These are phyloP conservation scores for Annulohypoxylon truncatum DNA, from an alignment of 2,329 filamentous ascomycete genomes.

Conservation along the genomic window DNA sequence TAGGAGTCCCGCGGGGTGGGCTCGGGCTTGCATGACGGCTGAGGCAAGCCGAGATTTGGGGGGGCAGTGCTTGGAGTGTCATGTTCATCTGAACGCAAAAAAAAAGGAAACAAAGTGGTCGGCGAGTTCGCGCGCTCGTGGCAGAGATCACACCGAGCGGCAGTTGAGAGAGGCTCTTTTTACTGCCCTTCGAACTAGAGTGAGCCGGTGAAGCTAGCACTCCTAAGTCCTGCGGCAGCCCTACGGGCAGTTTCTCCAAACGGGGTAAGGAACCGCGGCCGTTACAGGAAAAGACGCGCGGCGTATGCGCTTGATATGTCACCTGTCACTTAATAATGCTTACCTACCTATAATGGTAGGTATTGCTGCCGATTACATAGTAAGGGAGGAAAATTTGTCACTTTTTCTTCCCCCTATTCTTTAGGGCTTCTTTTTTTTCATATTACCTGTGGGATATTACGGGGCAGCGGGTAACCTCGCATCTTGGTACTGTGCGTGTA, in stretches of 20 bases:
- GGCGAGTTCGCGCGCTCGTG: neutral
- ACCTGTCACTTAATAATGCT: conserved; percentile 26
- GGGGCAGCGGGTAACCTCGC: neutral
- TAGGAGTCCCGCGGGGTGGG: neutral
- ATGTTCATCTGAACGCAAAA: conserved; percentile 7
- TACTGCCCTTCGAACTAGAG: conserved; percentile 1
- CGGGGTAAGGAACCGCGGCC: conserved; percentile 28
- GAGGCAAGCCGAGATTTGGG: conserved; percentile 14
- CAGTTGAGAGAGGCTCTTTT: conserved; percentile 28
- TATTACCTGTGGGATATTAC: neutral
- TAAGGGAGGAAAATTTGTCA: conserved; percentile 24
- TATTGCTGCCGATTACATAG: conserved; percentile 37
- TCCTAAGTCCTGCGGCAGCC: conserved; percentile 34
- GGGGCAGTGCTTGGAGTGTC: conserved; percentile 4
- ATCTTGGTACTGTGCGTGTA: neutral
- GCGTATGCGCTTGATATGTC: conserved; percentile 36
- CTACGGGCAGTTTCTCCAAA: conserved; percentile 38
- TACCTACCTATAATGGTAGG: conserved; percentile 40
- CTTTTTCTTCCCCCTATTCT: conserved; percentile 1
- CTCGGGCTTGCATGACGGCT: conserved; percentile 7
- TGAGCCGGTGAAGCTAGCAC: conserved; percentile 28
- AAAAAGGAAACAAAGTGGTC: too few relatives aligned
- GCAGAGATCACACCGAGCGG: conserved; percentile 24
- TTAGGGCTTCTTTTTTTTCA: conserved; percentile 2
- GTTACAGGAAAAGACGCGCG: conserved; percentile 36